A percentile compares a stretch with the other conserved stretches of the same genome.
phyloP scores from a whole-genome alignment of 2,329 filamentous ascomycete species.

The Penicillium corylophilum region DNA sequence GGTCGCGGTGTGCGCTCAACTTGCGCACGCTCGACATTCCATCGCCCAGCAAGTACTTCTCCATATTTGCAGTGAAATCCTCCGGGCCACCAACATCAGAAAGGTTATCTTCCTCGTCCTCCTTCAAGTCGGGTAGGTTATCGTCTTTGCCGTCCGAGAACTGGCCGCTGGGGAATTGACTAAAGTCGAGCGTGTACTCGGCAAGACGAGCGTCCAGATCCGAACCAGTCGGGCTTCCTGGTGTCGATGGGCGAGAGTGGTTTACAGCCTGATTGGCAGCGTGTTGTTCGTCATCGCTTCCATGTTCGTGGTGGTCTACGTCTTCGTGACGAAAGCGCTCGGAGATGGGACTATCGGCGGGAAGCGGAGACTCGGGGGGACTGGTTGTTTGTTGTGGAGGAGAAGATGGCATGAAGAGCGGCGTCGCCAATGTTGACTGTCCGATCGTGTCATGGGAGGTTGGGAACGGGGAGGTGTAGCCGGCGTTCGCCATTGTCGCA shows the following conservation, averaged over 20 bases:
- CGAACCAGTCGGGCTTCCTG: conserved; percentile 27
- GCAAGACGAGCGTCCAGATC: conserved; percentile 42
- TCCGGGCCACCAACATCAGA: conserved; percentile 43
- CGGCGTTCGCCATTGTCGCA: conserved; percentile 38
- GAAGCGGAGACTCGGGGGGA: conserved; percentile 23
- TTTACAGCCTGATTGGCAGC: conserved; percentile 8
- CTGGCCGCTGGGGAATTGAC: conserved; percentile 33
- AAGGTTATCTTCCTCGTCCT: conserved; percentile 30
- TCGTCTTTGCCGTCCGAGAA: conserved; percentile 24
- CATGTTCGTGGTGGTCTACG: conserved; percentile 8
- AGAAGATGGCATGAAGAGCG: conserved; percentile 38
- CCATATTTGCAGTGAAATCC: conserved; percentile 45
- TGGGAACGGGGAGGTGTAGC: conserved; percentile 38
- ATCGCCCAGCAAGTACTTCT: conserved; percentile 39
- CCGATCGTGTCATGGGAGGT: conserved; percentile 45
- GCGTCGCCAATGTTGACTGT: conserved; percentile 39
- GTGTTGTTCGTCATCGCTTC: conserved; percentile 10
- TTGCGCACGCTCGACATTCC: conserved; percentile 18
- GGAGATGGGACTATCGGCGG: conserved; percentile 24
- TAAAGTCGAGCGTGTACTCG: conserved; percentile 42
- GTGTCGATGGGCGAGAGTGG: conserved; percentile 19
- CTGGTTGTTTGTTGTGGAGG: conserved; percentile 26
- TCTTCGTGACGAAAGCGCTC: conserved; percentile 14
- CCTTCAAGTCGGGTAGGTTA: conserved; percentile 25
- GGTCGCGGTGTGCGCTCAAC: conserved; percentile 3